Evolutionary conservation across 2,329 filamentous ascomycete species (phyloP).

Genomic region (Epichloe bromicola): DNA sequence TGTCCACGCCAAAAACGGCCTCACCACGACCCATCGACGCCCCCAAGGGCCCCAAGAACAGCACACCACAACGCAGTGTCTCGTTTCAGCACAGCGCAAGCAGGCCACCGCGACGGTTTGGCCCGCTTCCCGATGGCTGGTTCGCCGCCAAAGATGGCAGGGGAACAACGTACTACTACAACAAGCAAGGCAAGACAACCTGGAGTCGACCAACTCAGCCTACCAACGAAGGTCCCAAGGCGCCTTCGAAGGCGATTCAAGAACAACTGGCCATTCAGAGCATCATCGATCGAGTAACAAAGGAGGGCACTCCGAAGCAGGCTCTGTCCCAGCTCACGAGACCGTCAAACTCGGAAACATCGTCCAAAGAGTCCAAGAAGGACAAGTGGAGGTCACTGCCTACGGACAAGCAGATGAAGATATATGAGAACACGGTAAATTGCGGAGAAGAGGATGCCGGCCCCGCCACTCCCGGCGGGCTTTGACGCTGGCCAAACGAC

Average conservation of each 20-base stretch:
- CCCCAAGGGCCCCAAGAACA: conserved; percentile 49
- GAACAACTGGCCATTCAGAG: conserved; percentile 67
- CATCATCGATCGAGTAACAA: conserved; percentile 74
- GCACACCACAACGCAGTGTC: conserved; percentile 37
- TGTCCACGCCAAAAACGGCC: conserved; percentile 25
- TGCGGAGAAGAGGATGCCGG: not conserved
- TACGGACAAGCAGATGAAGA: conserved; percentile 81
- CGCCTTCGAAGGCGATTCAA: conserved; percentile 47
- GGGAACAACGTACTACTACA: conserved; percentile 78
- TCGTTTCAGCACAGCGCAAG: conserved; percentile 36
- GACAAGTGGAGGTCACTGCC: conserved; percentile 60
- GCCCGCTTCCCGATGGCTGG: conserved; percentile 69
- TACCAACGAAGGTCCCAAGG: conserved; percentile 50
- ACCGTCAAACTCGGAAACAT: conserved; percentile 32
- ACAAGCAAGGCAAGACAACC: conserved; percentile 60
- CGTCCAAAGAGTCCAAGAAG: conserved; percentile 44
- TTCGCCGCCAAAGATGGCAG: conserved; percentile 58
- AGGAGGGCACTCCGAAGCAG: conserved; percentile 41
- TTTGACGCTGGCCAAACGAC: too few species aligned
- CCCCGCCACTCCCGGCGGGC: too few species aligned
- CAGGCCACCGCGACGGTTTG: conserved; percentile 39
- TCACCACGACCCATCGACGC: conserved; percentile 36
- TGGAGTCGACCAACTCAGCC: conserved; percentile 69
- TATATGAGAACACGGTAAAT: conserved; percentile 85
- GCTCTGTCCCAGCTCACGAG: conserved; percentile 52